phyloP scores from a whole-genome alignment of 2,329 filamentous ascomycete genomes.

The Beauveria bassiana region DNA sequence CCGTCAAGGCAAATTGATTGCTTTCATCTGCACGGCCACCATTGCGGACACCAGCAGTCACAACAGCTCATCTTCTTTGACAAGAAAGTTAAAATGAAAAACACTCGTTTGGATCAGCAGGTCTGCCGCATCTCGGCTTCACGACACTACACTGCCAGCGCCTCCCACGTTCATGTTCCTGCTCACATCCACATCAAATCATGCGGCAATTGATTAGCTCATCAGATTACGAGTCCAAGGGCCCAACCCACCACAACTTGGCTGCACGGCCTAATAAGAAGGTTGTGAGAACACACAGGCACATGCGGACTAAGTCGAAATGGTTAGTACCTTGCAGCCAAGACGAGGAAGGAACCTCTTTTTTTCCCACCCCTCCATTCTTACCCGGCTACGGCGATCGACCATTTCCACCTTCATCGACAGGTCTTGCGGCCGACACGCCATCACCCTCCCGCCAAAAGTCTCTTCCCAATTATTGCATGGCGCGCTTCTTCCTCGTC shows the following conservation, averaged over 20 bases:
- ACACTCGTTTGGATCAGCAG: not conserved
- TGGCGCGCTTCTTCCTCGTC: not conserved
- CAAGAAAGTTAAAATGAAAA: not conserved
- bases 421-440: not conserved
- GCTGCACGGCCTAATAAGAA: too few species aligned
- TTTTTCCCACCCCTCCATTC: not conserved
- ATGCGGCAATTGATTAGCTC: too few species aligned
- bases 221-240: too few species aligned
- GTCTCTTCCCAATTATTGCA: not conserved
- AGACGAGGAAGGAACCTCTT: not conserved
- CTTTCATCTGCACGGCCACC: not conserved
- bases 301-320: not conserved
- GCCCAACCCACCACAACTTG: too few species aligned
- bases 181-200: not conserved
- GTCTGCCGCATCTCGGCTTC: not conserved
- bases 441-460: not conserved
- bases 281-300: not conserved
- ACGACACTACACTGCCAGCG: too few species aligned
- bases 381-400: slow-evolving; percentile 3
- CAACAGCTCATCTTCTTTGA: not conserved
- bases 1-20: not conserved
- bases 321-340: too few species aligned
- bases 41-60: not conserved
- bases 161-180: not conserved
- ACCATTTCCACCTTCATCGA: slow-evolving; percentile 10